Conservation (phyloP, 257 asterid genomes). For the Solanum piurae region DNA sequence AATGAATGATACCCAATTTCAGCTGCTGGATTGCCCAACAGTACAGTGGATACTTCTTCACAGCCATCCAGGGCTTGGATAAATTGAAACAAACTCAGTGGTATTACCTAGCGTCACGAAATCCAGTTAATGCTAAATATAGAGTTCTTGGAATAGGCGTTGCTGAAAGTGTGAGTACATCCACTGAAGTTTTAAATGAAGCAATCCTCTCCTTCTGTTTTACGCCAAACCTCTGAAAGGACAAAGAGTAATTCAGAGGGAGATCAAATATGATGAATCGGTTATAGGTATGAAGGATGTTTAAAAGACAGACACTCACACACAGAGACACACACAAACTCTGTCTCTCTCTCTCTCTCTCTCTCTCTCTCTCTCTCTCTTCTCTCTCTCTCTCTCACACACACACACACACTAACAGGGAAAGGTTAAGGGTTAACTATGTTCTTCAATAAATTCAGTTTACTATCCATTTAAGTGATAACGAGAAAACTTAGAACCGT, state of each 20-base stretch:
- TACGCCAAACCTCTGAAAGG: slow-evolving; percentile 86
- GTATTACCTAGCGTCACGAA: slow-evolving; percentile 95
- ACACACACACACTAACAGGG: background rate
- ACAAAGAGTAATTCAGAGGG: slow-evolving; percentile 11
- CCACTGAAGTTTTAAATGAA: slow-evolving; percentile 92
- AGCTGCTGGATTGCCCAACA: slow-evolving; percentile 1
- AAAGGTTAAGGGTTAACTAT: background rate
- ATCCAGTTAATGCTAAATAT: slow-evolving; percentile 91
- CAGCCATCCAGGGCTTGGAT: background rate
- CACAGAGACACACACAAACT: background rate
- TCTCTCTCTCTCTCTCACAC: background rate
- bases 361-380: background rate
- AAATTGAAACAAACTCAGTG: background rate
- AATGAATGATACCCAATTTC: background rate
- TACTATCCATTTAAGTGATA: background rate
- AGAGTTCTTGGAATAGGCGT: slow-evolving; percentile 97
- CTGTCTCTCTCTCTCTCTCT: background rate
- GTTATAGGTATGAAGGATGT: background rate
- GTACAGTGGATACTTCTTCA: background rate
- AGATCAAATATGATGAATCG: background rate
- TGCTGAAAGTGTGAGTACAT: slow-evolving; percentile 95
- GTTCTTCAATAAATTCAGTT: background rate
- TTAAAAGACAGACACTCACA: background rate
- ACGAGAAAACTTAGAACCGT: background rate
- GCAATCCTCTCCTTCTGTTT: slow-evolving; percentile 97